Base-by-base conservation (phyloP, 148 eudicot genomes). In the Vaccinium myrtillus region DNA sequence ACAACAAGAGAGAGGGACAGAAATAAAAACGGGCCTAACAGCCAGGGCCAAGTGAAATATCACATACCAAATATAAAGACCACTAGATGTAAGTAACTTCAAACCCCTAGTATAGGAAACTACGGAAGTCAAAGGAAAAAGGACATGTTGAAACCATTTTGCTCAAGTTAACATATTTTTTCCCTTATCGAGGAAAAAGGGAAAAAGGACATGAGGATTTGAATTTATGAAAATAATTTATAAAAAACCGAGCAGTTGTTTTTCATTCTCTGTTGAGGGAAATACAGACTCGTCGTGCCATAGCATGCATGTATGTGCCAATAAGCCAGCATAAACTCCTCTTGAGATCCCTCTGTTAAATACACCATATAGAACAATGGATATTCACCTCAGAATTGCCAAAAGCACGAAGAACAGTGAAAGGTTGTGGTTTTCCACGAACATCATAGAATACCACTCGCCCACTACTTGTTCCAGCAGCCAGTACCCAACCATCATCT, bases 391-490 rank as follows among this genome's bases (percentile, higher is more conserved):
- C 98, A 81, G 97, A 93, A 90, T 87, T 94, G 32, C 96, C 90
- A 87, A 91, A 97, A 88, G 99, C 98, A 87, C 90, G 96, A 86
- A 97, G 98, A 86, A 91, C 96, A 48, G 96, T 93, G 78, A 97
- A 85, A 80, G 98, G 98, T 79, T 97, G 93, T 50, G 98, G 97
- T 83, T 91, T 95, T 89, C 96, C 99, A 86, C 99, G 98, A 84
- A 94, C 91, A 84, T 97, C 99, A 87, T 95, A 97, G 84, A 97
- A 95, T 80, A 95, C 98, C 86, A 97, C 93, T 48, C 90, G 88
- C 18, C 99, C 99, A 89, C 87, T 90, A 85, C 92, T 93, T 88
- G 99, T 97, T 78, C 99, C 99, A 83, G 98, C 99, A 83, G 98
- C 98, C 89, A 97, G 85, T 86, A 89, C 90, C 90, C 88, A 89